A percentile compares a stretch with the other conserved stretches of the same genome.
phyloP scores from a whole-genome alignment of 2,329 filamentous ascomycete species.

The Amphichorda felina region DNA sequence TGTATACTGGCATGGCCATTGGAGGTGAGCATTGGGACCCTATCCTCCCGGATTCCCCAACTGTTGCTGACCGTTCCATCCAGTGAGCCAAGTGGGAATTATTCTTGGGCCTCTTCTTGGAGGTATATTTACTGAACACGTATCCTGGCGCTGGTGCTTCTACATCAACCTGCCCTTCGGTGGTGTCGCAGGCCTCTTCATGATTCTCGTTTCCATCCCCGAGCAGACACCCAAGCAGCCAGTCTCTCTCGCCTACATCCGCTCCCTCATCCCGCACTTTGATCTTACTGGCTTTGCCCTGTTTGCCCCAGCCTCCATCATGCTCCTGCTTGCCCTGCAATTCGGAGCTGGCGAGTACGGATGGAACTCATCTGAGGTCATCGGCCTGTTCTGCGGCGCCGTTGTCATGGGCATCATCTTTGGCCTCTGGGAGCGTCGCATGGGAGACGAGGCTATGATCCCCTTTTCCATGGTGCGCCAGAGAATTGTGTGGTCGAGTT shows the following conservation, averaged over 20 bases:
- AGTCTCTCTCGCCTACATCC: conserved; percentile 12
- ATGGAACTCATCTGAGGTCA: conserved; percentile 16
- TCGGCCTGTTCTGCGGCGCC: conserved; percentile 22
- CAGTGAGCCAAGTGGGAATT: conserved; percentile 18
- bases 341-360: conserved; percentile 24
- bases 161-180: conserved; percentile 35
- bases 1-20: conserved; percentile 7
- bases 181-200: conserved; percentile 16
- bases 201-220: conserved; percentile 21
- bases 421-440: conserved; percentile 19
- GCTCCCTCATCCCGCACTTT: conserved; percentile 13
- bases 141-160: conserved; percentile 34
- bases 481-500: conserved; percentile 5
- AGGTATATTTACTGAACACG: conserved; percentile 24
- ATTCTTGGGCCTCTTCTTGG: conserved; percentile 30
- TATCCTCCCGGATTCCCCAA: too few relatives aligned
- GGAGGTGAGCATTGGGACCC: conserved; percentile 14
- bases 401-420: conserved; percentile 14
- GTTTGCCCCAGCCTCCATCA: conserved; percentile 26
- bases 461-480: conserved; percentile 8
- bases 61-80: too few relatives aligned
- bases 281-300: conserved; percentile 29
- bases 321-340: conserved; percentile 32
- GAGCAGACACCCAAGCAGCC: conserved; percentile 20
- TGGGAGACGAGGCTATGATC: conserved; percentile 24